Conservation (phyloP, 768 basidiomycete species). For the Coprinopsis strossmayeri region DNA sequence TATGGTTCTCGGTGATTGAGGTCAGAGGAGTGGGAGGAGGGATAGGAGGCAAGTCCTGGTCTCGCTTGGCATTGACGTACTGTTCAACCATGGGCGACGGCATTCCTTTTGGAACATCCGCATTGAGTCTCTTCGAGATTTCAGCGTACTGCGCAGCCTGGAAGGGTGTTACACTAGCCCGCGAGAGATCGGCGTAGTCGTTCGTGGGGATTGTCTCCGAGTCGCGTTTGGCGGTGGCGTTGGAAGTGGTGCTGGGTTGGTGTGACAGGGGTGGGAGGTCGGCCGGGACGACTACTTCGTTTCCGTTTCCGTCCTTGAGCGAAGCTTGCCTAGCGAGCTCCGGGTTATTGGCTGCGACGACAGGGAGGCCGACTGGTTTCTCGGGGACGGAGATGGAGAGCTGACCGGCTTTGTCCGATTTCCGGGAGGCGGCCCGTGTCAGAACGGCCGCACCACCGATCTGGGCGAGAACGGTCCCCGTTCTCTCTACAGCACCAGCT, state of each 20-base stretch:
- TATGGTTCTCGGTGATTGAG: slow-evolving; percentile 1
- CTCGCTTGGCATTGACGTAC: slow-evolving; percentile 13
- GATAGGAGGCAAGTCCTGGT: slow-evolving; percentile 20
- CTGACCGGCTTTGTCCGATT: not conserved
- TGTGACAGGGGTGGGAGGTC: slow-evolving; percentile 5
- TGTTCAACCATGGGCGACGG: slow-evolving; percentile 17
- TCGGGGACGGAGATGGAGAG: slow-evolving; percentile 9
- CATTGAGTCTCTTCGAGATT: slow-evolving; percentile 52
- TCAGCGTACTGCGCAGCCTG: slow-evolving; percentile 72
- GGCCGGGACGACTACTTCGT: not conserved
- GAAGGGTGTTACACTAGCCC: slow-evolving; percentile 68
- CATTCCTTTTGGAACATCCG: slow-evolving; percentile 29
- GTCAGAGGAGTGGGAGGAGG: slow-evolving; percentile 13
- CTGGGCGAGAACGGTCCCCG: slow-evolving; percentile 1
- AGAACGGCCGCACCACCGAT: slow-evolving; percentile 8
- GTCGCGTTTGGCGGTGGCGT: slow-evolving; percentile 10
- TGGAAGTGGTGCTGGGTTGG: slow-evolving; percentile 12
- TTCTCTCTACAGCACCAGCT: not conserved
- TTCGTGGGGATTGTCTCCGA: slow-evolving; percentile 13
- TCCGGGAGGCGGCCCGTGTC: slow-evolving; percentile 3
- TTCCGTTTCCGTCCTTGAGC: not conserved
- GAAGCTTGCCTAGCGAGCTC: not conserved
- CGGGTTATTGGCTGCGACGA: not conserved
- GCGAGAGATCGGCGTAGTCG: slow-evolving; percentile 58
- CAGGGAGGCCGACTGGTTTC: not conserved